Evolutionary conservation across 148 eudicot species (phyloP).

Genomic region (Silene latifolia): DNA sequence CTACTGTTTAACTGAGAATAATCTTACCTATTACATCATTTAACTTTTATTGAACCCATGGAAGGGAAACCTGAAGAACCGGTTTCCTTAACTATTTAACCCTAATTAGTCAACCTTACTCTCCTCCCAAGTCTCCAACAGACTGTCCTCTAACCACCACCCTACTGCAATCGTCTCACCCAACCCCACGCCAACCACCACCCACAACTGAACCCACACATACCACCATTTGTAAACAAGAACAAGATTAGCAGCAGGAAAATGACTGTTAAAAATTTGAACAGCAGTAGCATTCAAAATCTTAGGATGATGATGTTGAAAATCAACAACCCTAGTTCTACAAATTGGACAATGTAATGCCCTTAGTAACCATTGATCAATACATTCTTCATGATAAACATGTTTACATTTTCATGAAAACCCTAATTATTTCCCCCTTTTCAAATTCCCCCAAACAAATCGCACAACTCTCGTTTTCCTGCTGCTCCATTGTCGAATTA

Average conservation of each 20-base stretch:
- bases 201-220: too few species aligned
- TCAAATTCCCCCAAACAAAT: conserved; percentile 35
- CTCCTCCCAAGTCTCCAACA: too few species aligned
- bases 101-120: too few species aligned
- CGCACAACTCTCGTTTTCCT: conserved; percentile 18
- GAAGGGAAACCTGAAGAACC: too few species aligned
- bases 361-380: conserved; percentile 36
- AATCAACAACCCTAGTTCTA: conserved; percentile 21
- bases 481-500: not conserved
- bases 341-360: conserved; percentile 27
- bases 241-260: conserved; percentile 12
- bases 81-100: too few species aligned
- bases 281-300: not conserved
- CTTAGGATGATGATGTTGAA: not conserved
- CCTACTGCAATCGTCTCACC: too few species aligned
- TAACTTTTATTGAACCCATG: too few species aligned
- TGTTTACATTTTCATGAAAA: conserved; percentile 33
- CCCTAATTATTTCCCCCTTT: conserved; percentile 23
- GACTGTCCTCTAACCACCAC: too few species aligned
- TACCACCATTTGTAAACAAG: too few species aligned
- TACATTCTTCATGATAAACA: conserved; percentile 33
- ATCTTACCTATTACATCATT: too few species aligned
- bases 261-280: not conserved
- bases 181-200: too few species aligned
- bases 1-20: too few species aligned